Conservation (phyloP, 2,329 filamentous ascomycete species). For the Massarina eburnea region DNA sequence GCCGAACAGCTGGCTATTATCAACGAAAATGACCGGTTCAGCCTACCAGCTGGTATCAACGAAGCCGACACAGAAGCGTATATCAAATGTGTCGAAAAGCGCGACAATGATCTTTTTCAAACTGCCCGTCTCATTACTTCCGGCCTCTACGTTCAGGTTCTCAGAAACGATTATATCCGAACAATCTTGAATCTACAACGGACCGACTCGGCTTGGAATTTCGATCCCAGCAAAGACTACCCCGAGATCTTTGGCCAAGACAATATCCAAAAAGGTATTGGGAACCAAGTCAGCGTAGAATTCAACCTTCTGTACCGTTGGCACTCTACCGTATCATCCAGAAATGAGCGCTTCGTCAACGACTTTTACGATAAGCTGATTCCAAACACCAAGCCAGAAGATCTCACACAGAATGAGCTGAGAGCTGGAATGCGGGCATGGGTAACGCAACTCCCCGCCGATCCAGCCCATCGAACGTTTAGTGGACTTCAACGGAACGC, state of each 20-base stretch:
- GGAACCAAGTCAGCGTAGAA: constrained; percentile 80
- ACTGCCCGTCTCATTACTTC: constrained; percentile 47
- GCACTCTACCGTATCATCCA: constrained; percentile 74
- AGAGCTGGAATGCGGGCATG: constrained; percentile 9
- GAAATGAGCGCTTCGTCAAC: constrained; percentile 74
- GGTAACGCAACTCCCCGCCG: constrained; percentile 53
- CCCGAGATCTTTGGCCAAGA: constrained; percentile 57
- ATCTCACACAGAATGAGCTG: constrained; percentile 46
- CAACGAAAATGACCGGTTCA: constrained; percentile 80
- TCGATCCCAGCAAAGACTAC: constrained; percentile 72
- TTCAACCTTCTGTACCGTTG: constrained; percentile 87
- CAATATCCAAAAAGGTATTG: constrained; percentile 66
- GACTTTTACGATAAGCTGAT: constrained; percentile 48
- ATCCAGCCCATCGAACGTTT: constrained; percentile 70
- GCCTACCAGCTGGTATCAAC: constrained; percentile 53
- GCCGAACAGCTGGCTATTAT: constrained; percentile 75
- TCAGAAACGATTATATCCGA: constrained; percentile 66
- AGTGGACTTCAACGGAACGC: constrained; percentile 63
- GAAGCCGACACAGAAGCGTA: constrained; percentile 20
- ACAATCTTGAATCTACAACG: constrained; percentile 74
- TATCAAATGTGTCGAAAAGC: constrained; percentile 41
- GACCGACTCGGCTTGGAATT: constrained; percentile 74
- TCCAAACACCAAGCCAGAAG: constrained; percentile 50
- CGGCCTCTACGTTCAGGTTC: constrained; percentile 41
- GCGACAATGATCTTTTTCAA: constrained; percentile 50